A percentile compares a stretch with the other conserved stretches of the same genome.
Evolutionary conservation across 2,329 filamentous ascomycete genomes (phyloP).

Genomic region (Colletotrichum sp.): DNA sequence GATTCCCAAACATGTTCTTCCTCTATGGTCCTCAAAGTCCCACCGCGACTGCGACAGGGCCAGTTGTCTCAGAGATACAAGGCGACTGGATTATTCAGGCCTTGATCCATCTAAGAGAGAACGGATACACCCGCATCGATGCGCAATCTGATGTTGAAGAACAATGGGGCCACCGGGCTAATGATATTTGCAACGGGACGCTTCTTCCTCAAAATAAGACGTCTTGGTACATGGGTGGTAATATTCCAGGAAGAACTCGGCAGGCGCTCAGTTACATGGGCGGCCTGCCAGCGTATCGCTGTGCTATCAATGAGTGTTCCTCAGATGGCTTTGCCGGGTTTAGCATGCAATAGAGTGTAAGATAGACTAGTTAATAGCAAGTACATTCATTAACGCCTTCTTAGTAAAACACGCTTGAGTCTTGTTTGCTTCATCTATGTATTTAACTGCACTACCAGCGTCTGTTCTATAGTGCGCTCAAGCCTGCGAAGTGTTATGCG

Average conservation of each 20-base stretch:
- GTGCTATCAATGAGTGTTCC: neutral
- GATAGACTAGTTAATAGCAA: neutral
- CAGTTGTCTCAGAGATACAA: conserved; percentile 43
- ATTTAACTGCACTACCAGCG: neutral
- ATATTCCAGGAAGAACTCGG: conserved; percentile 42
- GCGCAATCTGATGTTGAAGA: conserved; percentile 26
- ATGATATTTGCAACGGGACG: neutral
- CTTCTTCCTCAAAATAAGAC: neutral
- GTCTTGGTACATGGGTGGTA: conserved; percentile 44
- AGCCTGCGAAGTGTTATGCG: neutral
- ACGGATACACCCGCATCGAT: conserved; percentile 35
- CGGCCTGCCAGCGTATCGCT: conserved; percentile 22
- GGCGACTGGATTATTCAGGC: conserved; percentile 40
- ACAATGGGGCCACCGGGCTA: conserved; percentile 27
- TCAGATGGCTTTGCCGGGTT: neutral
- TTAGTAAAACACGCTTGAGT: neutral
- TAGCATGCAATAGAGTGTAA: neutral
- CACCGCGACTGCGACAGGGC: conserved; percentile 42
- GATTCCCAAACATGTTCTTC: conserved; percentile 53
- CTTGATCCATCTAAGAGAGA: conserved; percentile 32
- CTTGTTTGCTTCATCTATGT: neutral
- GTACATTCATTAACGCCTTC: neutral
- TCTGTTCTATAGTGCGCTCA: neutral
- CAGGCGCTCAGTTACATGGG: conserved; percentile 38
- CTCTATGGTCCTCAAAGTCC: conserved; percentile 45